Conservation (phyloP, 257 asterid species). For the Solanum habrochaites region DNA sequence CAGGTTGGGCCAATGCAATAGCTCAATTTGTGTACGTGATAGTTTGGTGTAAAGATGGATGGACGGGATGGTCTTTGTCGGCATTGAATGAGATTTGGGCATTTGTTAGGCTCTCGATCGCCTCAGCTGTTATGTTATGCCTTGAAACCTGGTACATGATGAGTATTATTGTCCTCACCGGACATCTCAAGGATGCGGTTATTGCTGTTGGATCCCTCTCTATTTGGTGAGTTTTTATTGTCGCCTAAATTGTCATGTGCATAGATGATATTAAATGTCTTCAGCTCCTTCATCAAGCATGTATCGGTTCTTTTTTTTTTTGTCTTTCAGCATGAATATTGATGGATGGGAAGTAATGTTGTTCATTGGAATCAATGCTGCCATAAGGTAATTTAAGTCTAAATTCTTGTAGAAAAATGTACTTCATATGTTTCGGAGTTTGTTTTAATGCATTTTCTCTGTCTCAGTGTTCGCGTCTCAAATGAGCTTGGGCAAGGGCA, state of each 20-base stretch:
- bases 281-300: not conserved
- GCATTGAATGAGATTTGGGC: conserved; percentile 70
- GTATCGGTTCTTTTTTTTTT: not conserved
- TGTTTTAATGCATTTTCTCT: not conserved
- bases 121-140: conserved; percentile 85
- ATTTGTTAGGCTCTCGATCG: conserved; percentile 70
- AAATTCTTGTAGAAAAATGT: not conserved
- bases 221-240: conserved; percentile 43
- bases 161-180: conserved; percentile 66
- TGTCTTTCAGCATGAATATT: conserved; percentile 43
- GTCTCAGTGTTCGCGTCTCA: conserved; percentile 56
- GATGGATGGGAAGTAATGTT: conserved; percentile 65
- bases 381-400: conserved; percentile 46
- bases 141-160: conserved; percentile 81
- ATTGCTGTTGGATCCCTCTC: conserved; percentile 70
- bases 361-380: conserved; percentile 72
- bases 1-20: conserved; percentile 39
- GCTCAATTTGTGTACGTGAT: conserved; percentile 56
- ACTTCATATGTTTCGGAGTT: not conserved
- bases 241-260: not conserved
- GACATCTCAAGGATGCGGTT: conserved; percentile 61
- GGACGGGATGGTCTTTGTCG: conserved; percentile 61
- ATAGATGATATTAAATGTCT: conserved; percentile 29
- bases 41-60: conserved; percentile 77
- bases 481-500: conserved; percentile 66